phyloP scores from a whole-genome alignment of 306 rosid genomes.

The Medicago lupulina region DNA sequence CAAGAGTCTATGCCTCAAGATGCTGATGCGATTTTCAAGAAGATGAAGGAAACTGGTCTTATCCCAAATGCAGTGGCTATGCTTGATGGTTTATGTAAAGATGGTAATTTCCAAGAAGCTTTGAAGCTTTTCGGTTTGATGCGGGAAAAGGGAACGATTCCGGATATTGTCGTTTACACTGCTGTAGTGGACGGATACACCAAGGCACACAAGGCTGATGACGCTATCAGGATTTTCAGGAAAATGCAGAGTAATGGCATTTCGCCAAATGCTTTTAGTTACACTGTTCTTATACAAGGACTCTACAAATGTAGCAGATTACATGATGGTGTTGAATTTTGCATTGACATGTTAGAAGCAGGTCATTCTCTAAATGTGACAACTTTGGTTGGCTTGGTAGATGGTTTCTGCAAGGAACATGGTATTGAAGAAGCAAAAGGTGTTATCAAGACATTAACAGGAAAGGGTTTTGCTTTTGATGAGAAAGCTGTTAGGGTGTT shows the following conservation, averaged over 20 bases:
- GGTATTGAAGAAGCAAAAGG: constrained; percentile 70
- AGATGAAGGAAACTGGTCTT: constrained; percentile 92
- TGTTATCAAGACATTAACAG: constrained; percentile 58
- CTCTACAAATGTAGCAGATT: constrained; percentile 55
- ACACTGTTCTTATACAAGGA: constrained; percentile 75
- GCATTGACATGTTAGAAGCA: constrained; percentile 85
- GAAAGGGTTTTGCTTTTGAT: constrained; percentile 70
- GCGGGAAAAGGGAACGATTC: constrained; percentile 92
- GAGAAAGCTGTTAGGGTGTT: constrained; percentile 75
- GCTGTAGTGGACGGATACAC: constrained; percentile 89
- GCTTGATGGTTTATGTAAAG: constrained; percentile 98
- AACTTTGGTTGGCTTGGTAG: constrained; percentile 75
- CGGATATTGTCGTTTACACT: constrained; percentile 88
- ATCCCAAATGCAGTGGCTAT: constrained; percentile 95
- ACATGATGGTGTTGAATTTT: constrained; percentile 68
- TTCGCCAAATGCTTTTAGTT: constrained; percentile 82
- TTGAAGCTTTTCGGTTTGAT: constrained; percentile 85
- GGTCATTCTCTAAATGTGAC: constrained; percentile 79
- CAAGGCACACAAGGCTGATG: constrained; percentile 76
- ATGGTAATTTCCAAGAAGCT: constrained; percentile 92
- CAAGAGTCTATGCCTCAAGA: constrained; percentile 58
- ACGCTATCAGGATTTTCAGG: constrained; percentile 78
- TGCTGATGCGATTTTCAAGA: constrained; percentile 83
- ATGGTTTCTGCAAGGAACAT: constrained; percentile 64
- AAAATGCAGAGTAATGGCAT: constrained; percentile 81